Base-by-base conservation (phyloP, 129 eudicot genomes). In the Pseudognaphalium luteoalbum region DNA sequence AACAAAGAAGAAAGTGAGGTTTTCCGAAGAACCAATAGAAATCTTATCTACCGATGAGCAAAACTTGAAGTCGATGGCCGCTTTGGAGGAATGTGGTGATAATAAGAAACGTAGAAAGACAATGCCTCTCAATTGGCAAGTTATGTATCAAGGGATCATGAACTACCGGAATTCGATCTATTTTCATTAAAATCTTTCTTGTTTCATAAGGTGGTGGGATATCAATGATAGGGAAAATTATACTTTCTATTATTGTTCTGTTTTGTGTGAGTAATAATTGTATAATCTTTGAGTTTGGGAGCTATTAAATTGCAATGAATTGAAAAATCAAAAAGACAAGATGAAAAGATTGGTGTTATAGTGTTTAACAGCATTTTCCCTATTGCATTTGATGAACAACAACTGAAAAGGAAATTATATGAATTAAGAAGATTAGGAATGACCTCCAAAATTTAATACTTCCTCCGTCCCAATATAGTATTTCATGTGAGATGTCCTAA, bases 51-150 rank as follows among this genome's bases (percentile, higher is more conserved):
- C 69, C 3, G 17, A 58, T 19, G 76, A 77, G 42, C 74, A 70
- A 42, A 33, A 50, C n/a, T 5, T 16, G 22, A 30, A 9, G 71
- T 22, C 73, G 50, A 66, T 44, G 75, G 37, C 41, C 37, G 65
- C 37, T 19, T 66, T 62, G 21, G 76, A 73, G 5, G 52, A 72
- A 30, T 68, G 50, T 15, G 78, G 58, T 17, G 85, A 69, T 73
- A 80, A 81, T 4, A 73, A 59, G 67, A 86, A 81, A 61, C 52
- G 78, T 70, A 84, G 83, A 66, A 79, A 71, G 52, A 64, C 72
- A 6, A 84, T 89, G 91, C 97, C 97, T 29, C 86, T 82, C 47
- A 92, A 92, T 68, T 84, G 97, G 96, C 92, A 87, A 76, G 89
- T 73, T 75, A 78, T 89, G 90, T 92, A 92, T 68, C 86, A 81